Evolutionary conservation across 495 filamentous ascomycete species (phyloP).

Genomic region (Neurospora sp.): DNA sequence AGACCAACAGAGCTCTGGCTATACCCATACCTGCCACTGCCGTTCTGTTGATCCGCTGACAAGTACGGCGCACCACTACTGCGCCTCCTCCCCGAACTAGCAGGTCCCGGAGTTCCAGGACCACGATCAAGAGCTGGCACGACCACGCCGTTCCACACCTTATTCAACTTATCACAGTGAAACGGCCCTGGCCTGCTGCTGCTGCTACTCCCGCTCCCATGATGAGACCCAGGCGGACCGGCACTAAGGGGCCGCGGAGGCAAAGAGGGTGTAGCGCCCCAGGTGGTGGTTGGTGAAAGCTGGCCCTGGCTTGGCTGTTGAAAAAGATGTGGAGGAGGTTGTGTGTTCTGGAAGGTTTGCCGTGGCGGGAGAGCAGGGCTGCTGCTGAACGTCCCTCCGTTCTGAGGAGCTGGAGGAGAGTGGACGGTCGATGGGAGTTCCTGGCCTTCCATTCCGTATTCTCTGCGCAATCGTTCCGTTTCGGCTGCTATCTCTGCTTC

Average conservation of each 20-base stretch:
- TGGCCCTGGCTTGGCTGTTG: constrained; percentile 8
- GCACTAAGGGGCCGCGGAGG: constrained; percentile 34
- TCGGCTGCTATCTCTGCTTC: constrained; percentile 73
- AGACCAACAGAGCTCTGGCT: neutral
- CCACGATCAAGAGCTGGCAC: neutral
- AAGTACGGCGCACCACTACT: neutral
- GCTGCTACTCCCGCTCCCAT: neutral
- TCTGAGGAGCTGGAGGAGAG: constrained; percentile 16
- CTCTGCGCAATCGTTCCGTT: constrained; percentile 65
- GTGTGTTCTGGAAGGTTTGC: constrained; percentile 1
- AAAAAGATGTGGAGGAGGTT: neutral
- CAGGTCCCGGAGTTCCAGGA: neutral
- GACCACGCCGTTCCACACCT: constrained; percentile 18
- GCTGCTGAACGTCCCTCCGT: constrained; percentile 3
- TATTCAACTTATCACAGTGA: constrained; percentile 14
- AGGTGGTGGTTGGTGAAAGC: neutral
- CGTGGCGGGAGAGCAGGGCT: constrained; percentile 2
- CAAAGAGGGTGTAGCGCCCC: constrained; percentile 15
- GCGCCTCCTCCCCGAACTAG: neutral
- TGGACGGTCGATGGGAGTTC: constrained; percentile 19
- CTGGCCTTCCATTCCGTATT: constrained; percentile 55
- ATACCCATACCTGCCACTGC: neutral
- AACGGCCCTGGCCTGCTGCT: constrained; percentile 12
- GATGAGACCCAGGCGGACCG: constrained; percentile 17
- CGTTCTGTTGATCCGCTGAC: neutral